Base-by-base conservation (phyloP, 129 eudicot genomes). In the Lonicera japonica region DNA sequence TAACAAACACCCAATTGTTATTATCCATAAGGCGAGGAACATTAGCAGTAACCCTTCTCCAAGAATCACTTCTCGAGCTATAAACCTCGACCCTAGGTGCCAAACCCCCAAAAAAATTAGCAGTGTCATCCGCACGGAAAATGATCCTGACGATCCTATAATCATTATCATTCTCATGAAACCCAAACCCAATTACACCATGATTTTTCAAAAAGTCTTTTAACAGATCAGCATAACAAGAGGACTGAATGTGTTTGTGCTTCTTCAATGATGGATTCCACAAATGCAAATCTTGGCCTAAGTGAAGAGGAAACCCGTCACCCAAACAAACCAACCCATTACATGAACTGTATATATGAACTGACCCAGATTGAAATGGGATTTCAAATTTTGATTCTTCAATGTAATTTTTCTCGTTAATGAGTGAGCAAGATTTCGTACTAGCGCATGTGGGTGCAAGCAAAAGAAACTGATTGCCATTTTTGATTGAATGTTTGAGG, bases 151-250 rank as follows among this genome's bases (percentile, higher is more conserved):
- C 66, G 10, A 69, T 38, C 21, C 55, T 58, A 55, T 11, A 69
- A 52, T 69, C 73, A 59, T 50, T 51, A 58, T 16, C 5, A 9
- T 0, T 16, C 23, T 45, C 15, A 18, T 57, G 52, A 25, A 25
- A 46, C 9, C 73, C 64, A 68, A 68, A 68, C 45, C 73, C 73
- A 21, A 54, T 16, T 2, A 51, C 58, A 18, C 25, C 25, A 21
- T 50, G 16, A 51, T 10, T 48, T 10, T 25, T 57, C 54, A 18
- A n/a, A 9, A 11, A 8, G 21, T 17, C 54, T 8, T 1, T 11
- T 2, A 36, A 51, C 9, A 11, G 29, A 2, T 11, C 39, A 11
- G 19, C 17, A 25, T 1, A 20, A 10, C 25, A 21, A 21, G 59
- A 54, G 11, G 16, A 5, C 12, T 5, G n/a, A n/a, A 64, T 11